phyloP scores from a whole-genome alignment of 148 eudicot species.

The Rhododendron griersonianum region DNA sequence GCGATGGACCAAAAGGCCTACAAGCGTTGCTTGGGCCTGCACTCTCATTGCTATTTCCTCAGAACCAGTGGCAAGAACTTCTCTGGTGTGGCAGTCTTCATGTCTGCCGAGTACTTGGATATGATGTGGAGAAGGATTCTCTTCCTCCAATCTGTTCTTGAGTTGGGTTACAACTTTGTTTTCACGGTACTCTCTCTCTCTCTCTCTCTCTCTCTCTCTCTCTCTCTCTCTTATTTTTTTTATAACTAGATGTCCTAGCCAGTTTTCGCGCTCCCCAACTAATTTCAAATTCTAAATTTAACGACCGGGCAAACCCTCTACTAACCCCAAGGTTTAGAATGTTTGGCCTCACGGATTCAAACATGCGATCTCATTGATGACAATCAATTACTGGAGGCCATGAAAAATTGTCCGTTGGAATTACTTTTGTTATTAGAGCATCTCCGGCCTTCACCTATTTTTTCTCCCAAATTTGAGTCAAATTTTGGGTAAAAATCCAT shows the following conservation, averaged over 20 bases:
- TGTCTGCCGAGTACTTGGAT: conserved; percentile 42
- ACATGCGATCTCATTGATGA: too few species aligned
- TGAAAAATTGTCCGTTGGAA: too few species aligned
- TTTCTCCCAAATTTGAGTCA: too few species aligned
- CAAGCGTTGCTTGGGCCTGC: conserved; percentile 23
- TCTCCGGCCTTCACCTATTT: too few species aligned
- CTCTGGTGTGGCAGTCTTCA: conserved; percentile 30
- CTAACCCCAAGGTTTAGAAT: too few species aligned
- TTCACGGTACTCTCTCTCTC: conserved; percentile 31
- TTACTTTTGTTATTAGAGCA: too few species aligned
- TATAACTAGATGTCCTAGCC: fast-evolving
- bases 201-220: background rate
- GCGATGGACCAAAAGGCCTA: conserved; percentile 37
- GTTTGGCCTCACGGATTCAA: too few species aligned
- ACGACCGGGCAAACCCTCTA: too few species aligned
- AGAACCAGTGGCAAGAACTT: conserved; percentile 21
- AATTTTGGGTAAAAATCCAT: too few species aligned
- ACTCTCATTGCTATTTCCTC: conserved; percentile 28
- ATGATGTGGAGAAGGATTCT: conserved; percentile 52
- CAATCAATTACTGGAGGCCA: too few species aligned
- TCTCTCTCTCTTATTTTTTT: background rate
- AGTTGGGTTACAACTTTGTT: conserved; percentile 49
- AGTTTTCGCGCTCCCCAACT: too few species aligned
- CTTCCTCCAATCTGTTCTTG: conserved; percentile 35
- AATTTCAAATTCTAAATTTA: too few species aligned